These are phyloP conservation scores for Xerocomus potaroensis DNA, from an alignment of 768 basidiomycete genomes.

Conservation along the genomic window DNA sequence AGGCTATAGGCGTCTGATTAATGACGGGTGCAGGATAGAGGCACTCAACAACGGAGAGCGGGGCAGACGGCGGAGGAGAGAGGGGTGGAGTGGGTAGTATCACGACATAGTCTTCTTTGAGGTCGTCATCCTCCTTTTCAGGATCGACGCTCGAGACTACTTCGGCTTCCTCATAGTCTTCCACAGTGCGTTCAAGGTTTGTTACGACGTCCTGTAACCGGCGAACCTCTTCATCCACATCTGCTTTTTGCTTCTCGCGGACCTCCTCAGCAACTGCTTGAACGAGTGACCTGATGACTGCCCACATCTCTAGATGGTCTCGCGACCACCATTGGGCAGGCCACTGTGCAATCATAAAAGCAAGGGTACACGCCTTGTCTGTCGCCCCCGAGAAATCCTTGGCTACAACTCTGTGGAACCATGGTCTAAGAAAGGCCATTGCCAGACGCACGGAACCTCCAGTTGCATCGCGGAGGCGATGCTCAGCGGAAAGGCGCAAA, in stretches of 20 bases:
- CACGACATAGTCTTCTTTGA: slow-evolving; percentile 9
- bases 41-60: slow-evolving; percentile 19
- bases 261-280: slow-evolving; percentile 65
- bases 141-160: slow-evolving; percentile 22
- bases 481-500: slow-evolving; percentile 48
- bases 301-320: slow-evolving; percentile 59
- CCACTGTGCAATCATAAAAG: slow-evolving; percentile 57
- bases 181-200: slow-evolving; percentile 43
- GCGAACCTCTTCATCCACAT: slow-evolving; percentile 42
- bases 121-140: slow-evolving; percentile 13
- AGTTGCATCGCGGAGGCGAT: slow-evolving; percentile 61
- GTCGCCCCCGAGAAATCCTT: slow-evolving; percentile 38
- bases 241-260: slow-evolving; percentile 42
- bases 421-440: slow-evolving; percentile 61
- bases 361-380: slow-evolving; percentile 38
- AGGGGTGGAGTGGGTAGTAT: slow-evolving; percentile 19
- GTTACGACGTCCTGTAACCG: slow-evolving; percentile 48
- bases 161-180: slow-evolving; percentile 36
- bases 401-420: slow-evolving; percentile 54
- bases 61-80: slow-evolving; percentile 17
- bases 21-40: neutral
- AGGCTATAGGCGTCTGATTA: neutral
- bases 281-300: slow-evolving; percentile 55
- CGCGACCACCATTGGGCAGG: slow-evolving; percentile 65
- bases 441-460: slow-evolving; percentile 65